Conservation (phyloP, 176 grass and related monocot genomes). For the Miscanthus lutarioriparius region DNA sequence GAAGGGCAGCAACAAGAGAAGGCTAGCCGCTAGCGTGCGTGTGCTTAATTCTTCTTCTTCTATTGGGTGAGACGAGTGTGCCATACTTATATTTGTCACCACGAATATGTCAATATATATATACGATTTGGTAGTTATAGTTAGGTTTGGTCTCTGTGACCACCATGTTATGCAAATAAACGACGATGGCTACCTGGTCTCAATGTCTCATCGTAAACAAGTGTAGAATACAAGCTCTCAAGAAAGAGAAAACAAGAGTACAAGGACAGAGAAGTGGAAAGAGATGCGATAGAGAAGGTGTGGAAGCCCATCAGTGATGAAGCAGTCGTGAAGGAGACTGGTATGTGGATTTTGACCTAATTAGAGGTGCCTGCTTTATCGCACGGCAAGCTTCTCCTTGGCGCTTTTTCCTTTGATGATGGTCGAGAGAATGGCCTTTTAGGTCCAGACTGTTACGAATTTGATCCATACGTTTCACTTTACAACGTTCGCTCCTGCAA, state of each 20-base stretch:
- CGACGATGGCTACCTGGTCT: neutral
- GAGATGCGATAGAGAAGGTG: neutral
- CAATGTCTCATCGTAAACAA: neutral
- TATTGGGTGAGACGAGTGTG: neutral
- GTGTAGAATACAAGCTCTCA: neutral
- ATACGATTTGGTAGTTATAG: constrained; percentile 40
- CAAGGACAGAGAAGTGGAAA: neutral
- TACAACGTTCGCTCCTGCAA: constrained; percentile 10
- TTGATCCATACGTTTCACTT: constrained; percentile 5
- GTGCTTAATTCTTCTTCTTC: constrained; percentile 20
- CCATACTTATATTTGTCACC: constrained; percentile 25
- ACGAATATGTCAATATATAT: neutral
- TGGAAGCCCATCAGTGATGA: neutral
- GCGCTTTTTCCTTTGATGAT: neutral
- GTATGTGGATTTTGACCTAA: constrained; percentile 25
- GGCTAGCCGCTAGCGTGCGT: neutral
- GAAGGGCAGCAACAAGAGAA: neutral
- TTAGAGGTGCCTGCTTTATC: constrained; percentile 31
- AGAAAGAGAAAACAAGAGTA: constrained; percentile 11
- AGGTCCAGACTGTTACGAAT: constrained; percentile 53
- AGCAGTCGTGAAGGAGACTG: constrained; percentile 28
- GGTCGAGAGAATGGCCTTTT: constrained; percentile 11
- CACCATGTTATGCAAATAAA: neutral
- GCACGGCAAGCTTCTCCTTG: constrained; percentile 37
- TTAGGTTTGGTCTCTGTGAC: constrained; percentile 44